phyloP scores from a whole-genome alignment of 257 asterid genomes.

The Rehmannia glutinosa region DNA sequence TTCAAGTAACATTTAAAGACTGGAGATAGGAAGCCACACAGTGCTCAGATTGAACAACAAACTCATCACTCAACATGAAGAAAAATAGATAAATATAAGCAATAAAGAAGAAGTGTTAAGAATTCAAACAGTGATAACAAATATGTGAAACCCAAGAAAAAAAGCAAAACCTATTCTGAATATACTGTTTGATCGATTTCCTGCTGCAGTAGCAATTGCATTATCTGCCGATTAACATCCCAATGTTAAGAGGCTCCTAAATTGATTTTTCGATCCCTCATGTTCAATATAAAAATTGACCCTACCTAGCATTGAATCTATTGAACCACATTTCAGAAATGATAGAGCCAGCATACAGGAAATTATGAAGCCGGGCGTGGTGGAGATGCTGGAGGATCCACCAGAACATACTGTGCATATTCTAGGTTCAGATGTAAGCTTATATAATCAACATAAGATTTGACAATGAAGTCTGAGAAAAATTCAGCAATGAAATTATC shows the following conservation, averaged over 20 bases:
- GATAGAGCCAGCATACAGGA: too few relatives aligned
- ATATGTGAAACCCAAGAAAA: neutral
- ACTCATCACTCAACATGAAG: neutral
- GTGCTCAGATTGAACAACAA: neutral
- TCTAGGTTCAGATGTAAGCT: too few relatives aligned
- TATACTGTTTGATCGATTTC: neutral
- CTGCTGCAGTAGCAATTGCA: neutral
- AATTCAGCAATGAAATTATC: neutral
- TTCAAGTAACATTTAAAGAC: neutral
- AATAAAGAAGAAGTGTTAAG: neutral
- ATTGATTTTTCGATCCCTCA: neutral
- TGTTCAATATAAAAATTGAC: neutral
- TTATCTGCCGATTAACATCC: neutral
- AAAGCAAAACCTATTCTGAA: too few relatives aligned
- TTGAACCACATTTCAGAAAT: neutral
- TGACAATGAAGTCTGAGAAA: neutral
- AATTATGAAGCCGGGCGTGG: too few relatives aligned
- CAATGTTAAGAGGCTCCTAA: neutral
- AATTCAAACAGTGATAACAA: neutral
- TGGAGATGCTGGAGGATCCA: too few relatives aligned
- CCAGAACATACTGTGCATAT: too few relatives aligned
- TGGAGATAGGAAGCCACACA: too few relatives aligned
- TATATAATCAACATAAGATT: neutral
- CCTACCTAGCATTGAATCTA: neutral
- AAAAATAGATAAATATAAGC: neutral